Conservation (phyloP, 2,329 filamentous ascomycete species). For the Dothideomycetes sp. region DNA sequence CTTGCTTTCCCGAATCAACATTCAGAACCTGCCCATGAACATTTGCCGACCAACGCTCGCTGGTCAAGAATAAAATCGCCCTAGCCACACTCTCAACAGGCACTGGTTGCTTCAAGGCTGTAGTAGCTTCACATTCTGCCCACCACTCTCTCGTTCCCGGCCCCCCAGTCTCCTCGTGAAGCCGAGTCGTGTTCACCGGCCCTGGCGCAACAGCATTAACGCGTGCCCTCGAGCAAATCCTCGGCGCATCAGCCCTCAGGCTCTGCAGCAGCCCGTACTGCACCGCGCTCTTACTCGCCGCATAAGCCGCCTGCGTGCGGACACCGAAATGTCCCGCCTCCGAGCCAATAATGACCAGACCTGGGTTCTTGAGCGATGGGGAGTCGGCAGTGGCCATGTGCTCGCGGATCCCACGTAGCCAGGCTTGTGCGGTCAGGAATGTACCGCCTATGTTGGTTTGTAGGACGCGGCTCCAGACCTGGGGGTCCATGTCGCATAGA, state of each 20-base stretch:
- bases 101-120: conserved; percentile 26
- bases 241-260: conserved; percentile 29
- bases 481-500: conserved; percentile 29
- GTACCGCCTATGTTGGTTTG: conserved; percentile 34
- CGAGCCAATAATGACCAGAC: conserved; percentile 34
- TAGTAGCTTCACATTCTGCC: conserved; percentile 33
- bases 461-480: conserved; percentile 29
- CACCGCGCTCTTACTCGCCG: conserved; percentile 34
- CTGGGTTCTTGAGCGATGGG: conserved; percentile 23
- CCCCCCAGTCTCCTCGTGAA: conserved; percentile 28
- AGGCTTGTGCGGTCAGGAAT: conserved; percentile 31
- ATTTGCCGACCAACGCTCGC: conserved; percentile 33
- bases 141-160: conserved; percentile 28
- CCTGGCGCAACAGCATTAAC: conserved; percentile 38
- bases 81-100: conserved; percentile 31
- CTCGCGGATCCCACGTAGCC: conserved; percentile 27
- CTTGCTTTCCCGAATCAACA: conserved; percentile 36
- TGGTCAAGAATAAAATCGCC: conserved; percentile 35
- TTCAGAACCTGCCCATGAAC: conserved; percentile 34
- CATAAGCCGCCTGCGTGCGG: conserved; percentile 32
- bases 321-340: conserved; percentile 36
- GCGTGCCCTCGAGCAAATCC: conserved; percentile 25
- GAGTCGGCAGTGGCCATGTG: conserved; percentile 10
- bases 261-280: conserved; percentile 32
- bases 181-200: conserved; percentile 33